These are phyloP conservation scores for Grifola frondosa DNA, from an alignment of 1,284 basidiomycete genomes.

Conservation along the genomic window DNA sequence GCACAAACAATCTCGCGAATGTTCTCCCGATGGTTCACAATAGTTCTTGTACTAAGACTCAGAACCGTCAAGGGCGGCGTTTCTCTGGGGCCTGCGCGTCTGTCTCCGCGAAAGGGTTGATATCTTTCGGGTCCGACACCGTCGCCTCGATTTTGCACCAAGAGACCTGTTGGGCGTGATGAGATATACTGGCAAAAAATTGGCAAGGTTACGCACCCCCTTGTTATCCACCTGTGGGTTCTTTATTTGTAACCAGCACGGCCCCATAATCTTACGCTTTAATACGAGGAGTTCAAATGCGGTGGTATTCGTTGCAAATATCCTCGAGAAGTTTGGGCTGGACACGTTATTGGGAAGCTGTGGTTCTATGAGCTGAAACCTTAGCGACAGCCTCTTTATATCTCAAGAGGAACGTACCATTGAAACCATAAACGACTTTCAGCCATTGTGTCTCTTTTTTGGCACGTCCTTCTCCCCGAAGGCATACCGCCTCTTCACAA, in stretches of 20 bases:
- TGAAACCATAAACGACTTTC: slow-evolving; percentile 88
- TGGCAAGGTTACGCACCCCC: slow-evolving; percentile 54
- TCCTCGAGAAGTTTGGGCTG: slow-evolving; percentile 82
- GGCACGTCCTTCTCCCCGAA: slow-evolving; percentile 90
- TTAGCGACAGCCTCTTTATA: neutral
- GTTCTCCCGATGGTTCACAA: slow-evolving; percentile 94
- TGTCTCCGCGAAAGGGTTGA: slow-evolving; percentile 80
- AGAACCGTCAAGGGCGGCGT: slow-evolving; percentile 89
- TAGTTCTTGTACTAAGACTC: slow-evolving; percentile 87
- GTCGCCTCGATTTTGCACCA: slow-evolving; percentile 97
- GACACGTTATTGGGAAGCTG: slow-evolving; percentile 71
- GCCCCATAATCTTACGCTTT: slow-evolving; percentile 98
- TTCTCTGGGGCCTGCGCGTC: slow-evolving; percentile 74
- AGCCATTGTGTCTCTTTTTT: slow-evolving; percentile 81
- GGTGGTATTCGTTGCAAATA: slow-evolving; percentile 92
- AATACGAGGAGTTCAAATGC: slow-evolving; percentile 95
- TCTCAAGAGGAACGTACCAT: slow-evolving; percentile 49
- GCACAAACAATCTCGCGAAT: slow-evolving; percentile 91
- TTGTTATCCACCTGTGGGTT: slow-evolving; percentile 71
- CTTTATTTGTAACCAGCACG: slow-evolving; percentile 93
- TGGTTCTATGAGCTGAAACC: slow-evolving; percentile 40
- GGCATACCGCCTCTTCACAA: slow-evolving; percentile 89
- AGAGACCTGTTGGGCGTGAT: slow-evolving; percentile 60
- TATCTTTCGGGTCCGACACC: slow-evolving; percentile 83
- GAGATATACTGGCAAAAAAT: slow-evolving; percentile 1